Conservation (phyloP, 2,329 filamentous ascomycete genomes). For the Periconia sp. region DNA sequence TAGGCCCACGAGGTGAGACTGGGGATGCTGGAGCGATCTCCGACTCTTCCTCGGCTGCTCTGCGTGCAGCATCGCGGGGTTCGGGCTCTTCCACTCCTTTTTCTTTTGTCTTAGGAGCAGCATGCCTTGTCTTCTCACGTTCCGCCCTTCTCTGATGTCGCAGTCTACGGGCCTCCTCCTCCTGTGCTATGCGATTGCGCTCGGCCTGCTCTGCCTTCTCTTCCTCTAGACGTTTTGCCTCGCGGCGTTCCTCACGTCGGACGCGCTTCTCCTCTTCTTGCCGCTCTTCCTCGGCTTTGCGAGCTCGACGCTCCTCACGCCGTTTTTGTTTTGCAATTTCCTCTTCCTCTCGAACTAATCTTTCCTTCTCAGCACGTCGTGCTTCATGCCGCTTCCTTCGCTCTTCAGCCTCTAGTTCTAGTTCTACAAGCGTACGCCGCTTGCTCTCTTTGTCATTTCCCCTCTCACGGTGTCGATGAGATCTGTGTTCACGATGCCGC, state of each 20-base stretch:
- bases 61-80: conserved; percentile 34
- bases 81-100: conserved; percentile 18
- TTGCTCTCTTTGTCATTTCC: conserved; percentile 36
- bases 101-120: conserved; percentile 16
- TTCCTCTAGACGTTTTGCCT: conserved; percentile 19
- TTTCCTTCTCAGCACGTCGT: conserved; percentile 35
- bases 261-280: conserved; percentile 18
- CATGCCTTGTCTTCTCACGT: conserved; percentile 30
- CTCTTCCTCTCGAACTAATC: conserved; percentile 30
- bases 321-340: conserved; percentile 30
- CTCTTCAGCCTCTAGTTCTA: conserved; percentile 34
- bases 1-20: conserved; percentile 28
- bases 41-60: conserved; percentile 31
- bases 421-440: conserved; percentile 29
- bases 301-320: conserved; percentile 36
- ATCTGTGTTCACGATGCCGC: conserved; percentile 31
- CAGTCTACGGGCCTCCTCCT: conserved; percentile 30
- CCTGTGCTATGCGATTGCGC: conserved; percentile 14
- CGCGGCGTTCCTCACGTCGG: conserved; percentile 33
- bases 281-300: conserved; percentile 29
- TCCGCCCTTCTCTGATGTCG: conserved; percentile 34
- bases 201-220: conserved; percentile 23
- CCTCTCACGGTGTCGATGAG: conserved; percentile 34
- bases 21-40: conserved; percentile 23
- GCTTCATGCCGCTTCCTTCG: conserved; percentile 35